Base-by-base conservation (phyloP, 164 flowering plant species). In the Protea cynaroides region DNA sequence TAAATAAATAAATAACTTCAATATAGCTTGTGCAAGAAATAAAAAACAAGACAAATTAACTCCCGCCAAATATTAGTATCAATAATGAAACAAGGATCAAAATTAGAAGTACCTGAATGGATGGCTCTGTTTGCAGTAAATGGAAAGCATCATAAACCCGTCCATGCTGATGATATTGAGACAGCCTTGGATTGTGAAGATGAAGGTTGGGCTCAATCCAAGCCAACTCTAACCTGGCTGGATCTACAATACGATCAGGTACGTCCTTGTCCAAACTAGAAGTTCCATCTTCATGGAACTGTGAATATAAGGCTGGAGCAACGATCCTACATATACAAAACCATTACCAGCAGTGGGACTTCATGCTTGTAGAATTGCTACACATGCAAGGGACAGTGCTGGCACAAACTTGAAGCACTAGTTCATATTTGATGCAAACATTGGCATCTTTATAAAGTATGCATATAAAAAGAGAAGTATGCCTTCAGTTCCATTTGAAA, bases 121-220 rank as follows among this genome's bases (percentile, higher is more conserved):
- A 71, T 65, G 91, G 85, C 8, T 91, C 90, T 18, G 80, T 81
- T 61, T 78, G 83, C 75, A 91, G 58, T 56, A 87, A 56, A 70
- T 76, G 79, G 56, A 92, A 83, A 58, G 90, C 92, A 68, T 83
- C 86, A 69, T 78, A 70, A 65, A 83, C 86, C 62, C 72, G 72
- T 50, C 73, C 70, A 56, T 53, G 10, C 61, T 80, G 84, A 68
- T 65, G 59, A 72, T 72, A 55, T 57, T 72, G 77, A 56, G 73
- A 40, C 25, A 29, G 24, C 60, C 63, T 76, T 52, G 82, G 65
- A 72, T 74, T 68, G 55, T 59, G 69, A 8, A 74, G 63, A 23
- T 74, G 64, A 44, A 71, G 29, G 3, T 84, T 60, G 6, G 96
- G 96, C 72, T 91, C 97, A 24, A 75, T 64, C 93, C 87, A 85